These are phyloP conservation scores for Claviceps pazoutovae DNA, from an alignment of 2,329 filamentous ascomycete genomes.

Conservation along the genomic window DNA sequence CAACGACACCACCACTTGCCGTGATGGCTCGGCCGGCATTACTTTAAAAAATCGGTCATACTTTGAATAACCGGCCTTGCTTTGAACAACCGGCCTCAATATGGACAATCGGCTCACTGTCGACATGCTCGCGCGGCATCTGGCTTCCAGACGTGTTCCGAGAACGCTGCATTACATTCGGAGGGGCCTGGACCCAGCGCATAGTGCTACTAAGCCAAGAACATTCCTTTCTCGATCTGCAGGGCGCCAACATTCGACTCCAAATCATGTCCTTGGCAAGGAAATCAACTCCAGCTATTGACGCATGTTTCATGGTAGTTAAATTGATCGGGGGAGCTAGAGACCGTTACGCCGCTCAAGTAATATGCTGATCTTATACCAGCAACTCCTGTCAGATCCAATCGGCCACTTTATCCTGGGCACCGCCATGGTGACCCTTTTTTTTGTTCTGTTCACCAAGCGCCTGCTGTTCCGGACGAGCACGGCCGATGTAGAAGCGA, in stretches of 20 bases:
- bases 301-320: neutral
- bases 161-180: neutral
- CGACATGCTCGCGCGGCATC: too few species aligned
- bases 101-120: too few species aligned
- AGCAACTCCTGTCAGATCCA: neutral
- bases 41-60: too few species aligned
- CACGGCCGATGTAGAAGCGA: neutral
- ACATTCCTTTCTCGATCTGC: neutral
- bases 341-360: neutral
- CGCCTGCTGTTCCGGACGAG: neutral
- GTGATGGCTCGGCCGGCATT: too few species aligned
- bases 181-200: neutral
- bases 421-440: neutral
- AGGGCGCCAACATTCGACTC: neutral
- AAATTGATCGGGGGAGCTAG: too few species aligned
- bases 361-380: neutral
- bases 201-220: neutral
- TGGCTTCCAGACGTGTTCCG: neutral
- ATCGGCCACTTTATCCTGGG: neutral
- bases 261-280: too few species aligned
- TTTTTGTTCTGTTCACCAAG: neutral
- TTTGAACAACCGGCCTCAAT: too few species aligned
- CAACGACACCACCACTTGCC: too few species aligned
- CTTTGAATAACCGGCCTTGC: too few species aligned
- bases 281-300: neutral